These are phyloP conservation scores for Trichoderma asperellum DNA, from an alignment of 2,329 filamentous ascomycete species.

Conservation along the genomic window DNA sequence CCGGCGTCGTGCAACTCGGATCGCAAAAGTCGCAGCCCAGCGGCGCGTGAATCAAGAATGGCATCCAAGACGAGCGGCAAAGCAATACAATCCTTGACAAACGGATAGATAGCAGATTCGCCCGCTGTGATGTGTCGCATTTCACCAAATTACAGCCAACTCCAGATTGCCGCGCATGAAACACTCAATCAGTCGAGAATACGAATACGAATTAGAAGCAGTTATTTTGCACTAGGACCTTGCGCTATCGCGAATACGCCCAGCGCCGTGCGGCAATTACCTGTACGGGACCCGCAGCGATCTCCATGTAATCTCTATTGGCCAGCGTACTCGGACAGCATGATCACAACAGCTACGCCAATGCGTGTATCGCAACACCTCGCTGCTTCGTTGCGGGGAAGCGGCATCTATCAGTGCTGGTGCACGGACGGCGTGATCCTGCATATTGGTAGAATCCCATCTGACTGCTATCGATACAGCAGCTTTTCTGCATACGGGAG, in stretches of 20 bases:
- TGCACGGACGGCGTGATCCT: neutral
- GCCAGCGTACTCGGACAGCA: neutral
- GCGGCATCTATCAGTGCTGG: neutral
- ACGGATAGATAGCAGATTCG: neutral
- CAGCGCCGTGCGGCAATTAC: neutral
- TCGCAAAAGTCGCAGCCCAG: neutral
- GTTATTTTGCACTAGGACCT: neutral
- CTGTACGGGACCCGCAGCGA: neutral
- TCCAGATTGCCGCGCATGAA: neutral
- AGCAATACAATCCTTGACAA: neutral
- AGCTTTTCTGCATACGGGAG: neutral
- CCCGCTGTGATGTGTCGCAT: slow-evolving; percentile 5
- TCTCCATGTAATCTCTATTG: neutral
- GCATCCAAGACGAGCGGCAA: neutral
- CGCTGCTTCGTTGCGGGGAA: neutral
- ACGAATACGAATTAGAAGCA: neutral
- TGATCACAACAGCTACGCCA: neutral
- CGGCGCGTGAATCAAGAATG: neutral
- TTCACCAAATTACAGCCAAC: neutral
- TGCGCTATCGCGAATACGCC: neutral
- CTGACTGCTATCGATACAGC: neutral
- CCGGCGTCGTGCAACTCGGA: slow-evolving; percentile 2
- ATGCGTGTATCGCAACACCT: neutral
- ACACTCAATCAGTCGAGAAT: neutral
- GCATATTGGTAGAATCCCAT: neutral